Conservation (phyloP, 1,284 basidiomycete genomes). For the Heterobasidion annosum region DNA sequence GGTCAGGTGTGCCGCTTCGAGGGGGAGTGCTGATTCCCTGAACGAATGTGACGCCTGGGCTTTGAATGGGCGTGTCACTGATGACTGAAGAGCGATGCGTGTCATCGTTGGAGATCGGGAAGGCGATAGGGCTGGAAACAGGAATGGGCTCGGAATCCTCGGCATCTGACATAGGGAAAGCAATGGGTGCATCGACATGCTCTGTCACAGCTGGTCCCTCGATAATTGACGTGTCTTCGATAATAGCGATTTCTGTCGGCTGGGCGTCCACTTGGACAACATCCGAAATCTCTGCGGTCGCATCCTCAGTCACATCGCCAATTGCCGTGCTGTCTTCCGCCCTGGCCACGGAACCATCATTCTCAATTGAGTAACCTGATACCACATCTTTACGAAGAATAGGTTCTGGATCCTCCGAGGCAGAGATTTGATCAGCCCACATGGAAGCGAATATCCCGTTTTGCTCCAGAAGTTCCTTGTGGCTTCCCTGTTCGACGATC, state of each 20-base stretch:
- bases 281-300: slow-evolving; percentile 8
- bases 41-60: slow-evolving; percentile 30
- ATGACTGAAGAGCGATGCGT: slow-evolving; percentile 19
- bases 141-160: slow-evolving; percentile 14
- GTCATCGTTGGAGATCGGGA: slow-evolving; percentile 26
- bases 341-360: slow-evolving; percentile 16
- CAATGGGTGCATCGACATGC: slow-evolving; percentile 14
- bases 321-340: slow-evolving; percentile 13
- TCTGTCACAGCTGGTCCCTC: slow-evolving; percentile 23
- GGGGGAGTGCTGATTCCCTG: slow-evolving; percentile 21
- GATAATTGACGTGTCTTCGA: slow-evolving; percentile 9
- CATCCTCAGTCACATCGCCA: slow-evolving; percentile 11
- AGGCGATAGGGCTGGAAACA: slow-evolving; percentile 22
- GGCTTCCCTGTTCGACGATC: slow-evolving; percentile 71
- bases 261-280: neutral
- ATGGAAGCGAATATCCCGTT: slow-evolving; percentile 71
- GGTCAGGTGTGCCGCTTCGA: slow-evolving; percentile 53
- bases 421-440: slow-evolving; percentile 73
- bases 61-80: slow-evolving; percentile 13
- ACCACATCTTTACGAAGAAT: slow-evolving; percentile 29
- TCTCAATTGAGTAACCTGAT: slow-evolving; percentile 27
- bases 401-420: slow-evolving; percentile 34
- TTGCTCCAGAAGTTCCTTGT: slow-evolving; percentile 60
- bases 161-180: slow-evolving; percentile 17
- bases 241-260: slow-evolving; percentile 9